Percentiles rank a stretch among this genome's conserved stretches.
phyloP scores from a whole-genome alignment of 306 rosid genomes.

The Vigna reflexopilosa region DNA sequence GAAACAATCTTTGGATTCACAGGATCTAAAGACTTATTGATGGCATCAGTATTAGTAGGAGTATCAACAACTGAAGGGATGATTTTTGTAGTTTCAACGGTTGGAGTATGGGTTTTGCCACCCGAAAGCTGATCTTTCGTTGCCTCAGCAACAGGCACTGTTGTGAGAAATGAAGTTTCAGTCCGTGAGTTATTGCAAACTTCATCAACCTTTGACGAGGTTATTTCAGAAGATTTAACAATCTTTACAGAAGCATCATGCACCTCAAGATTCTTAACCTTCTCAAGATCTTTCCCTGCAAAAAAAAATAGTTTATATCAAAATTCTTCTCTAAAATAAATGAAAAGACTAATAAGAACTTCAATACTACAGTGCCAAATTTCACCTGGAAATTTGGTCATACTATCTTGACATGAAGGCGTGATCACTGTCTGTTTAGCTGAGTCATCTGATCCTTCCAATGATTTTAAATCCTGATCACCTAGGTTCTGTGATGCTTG shows the following conservation, averaged over 20 bases:
- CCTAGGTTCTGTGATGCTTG: constrained; percentile 51
- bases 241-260: constrained; percentile 50
- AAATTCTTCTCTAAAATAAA: constrained; percentile 25
- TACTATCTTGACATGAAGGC: constrained; percentile 53
- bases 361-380: constrained; percentile 28
- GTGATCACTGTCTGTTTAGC: constrained; percentile 53
- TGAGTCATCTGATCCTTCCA: constrained; percentile 48
- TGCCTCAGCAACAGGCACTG: constrained; percentile 49
- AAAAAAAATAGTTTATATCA: constrained; percentile 37
- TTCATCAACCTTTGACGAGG: constrained; percentile 43
- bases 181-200: constrained; percentile 45
- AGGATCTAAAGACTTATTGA: constrained; percentile 43
- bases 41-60: constrained; percentile 53
- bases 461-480: constrained; percentile 52
- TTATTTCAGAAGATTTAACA: constrained; percentile 48
- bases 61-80: constrained; percentile 51
- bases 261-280: constrained; percentile 50
- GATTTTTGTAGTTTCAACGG: constrained; percentile 46
- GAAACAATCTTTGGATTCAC: constrained; percentile 53
- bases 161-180: constrained; percentile 43
- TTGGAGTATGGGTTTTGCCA: constrained; percentile 51
- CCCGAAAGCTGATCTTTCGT: constrained; percentile 48
- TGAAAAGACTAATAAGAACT: not conserved
- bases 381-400: constrained; percentile 53
- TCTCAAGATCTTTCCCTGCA: constrained; percentile 64